Evolutionary conservation across 2,329 filamentous ascomycete genomes (phyloP).

Genomic region (Fusarium irregulare): DNA sequence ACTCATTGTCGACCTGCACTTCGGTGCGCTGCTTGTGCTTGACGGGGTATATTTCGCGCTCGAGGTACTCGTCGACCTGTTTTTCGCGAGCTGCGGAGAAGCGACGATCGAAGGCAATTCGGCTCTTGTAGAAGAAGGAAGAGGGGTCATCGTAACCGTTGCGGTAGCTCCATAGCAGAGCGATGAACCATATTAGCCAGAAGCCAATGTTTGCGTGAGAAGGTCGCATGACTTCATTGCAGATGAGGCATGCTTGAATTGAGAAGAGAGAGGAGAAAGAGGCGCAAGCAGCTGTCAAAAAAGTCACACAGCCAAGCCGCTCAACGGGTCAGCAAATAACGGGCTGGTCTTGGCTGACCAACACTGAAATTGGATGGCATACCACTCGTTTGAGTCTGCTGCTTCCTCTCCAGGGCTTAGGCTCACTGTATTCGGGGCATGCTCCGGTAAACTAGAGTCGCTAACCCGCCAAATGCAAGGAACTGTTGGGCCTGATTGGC

Average conservation of each 20-base stretch:
- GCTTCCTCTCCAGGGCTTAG: not conserved
- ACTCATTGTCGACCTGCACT: constrained; percentile 15
- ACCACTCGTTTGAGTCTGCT: not conserved
- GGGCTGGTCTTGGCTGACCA: not conserved
- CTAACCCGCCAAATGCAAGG: not conserved
- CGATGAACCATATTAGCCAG: constrained; percentile 47
- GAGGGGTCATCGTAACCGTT: constrained; percentile 52
- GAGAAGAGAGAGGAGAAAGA: not conserved
- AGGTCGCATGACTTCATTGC: constrained; percentile 44
- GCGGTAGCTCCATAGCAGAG: constrained; percentile 45
- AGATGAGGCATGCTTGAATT: not conserved
- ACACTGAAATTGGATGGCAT: not conserved
- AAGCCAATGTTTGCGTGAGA: constrained; percentile 49
- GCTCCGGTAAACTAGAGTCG: not conserved
- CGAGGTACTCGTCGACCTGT: constrained; percentile 42
- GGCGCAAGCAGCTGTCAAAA: constrained; percentile 2
- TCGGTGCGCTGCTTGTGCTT: constrained; percentile 20
- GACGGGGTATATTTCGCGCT: constrained; percentile 36
- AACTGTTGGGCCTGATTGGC: not conserved
- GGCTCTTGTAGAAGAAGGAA: constrained; percentile 49
- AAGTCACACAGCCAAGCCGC: not conserved
- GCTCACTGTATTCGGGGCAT: not conserved
- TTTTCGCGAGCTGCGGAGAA: constrained; percentile 44
- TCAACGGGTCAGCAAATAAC: not conserved
- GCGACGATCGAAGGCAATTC: constrained; percentile 44